phyloP scores from a whole-genome alignment of 164 flowering plant genomes.

The Vitis riparia region DNA sequence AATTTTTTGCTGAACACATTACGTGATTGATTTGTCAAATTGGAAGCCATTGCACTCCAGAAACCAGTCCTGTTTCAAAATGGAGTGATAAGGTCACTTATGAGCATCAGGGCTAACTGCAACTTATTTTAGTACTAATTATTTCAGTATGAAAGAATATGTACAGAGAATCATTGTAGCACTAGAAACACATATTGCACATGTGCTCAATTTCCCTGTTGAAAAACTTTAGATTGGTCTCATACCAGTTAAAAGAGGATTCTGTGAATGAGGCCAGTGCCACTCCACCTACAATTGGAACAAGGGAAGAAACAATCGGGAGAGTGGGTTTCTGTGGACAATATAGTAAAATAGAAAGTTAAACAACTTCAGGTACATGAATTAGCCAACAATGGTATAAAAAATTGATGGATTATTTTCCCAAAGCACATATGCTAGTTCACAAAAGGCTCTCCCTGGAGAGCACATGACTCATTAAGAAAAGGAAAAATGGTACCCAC shows the following conservation, averaged over 20 bases:
- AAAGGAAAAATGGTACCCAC: too few relatives aligned
- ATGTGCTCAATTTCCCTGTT: not conserved
- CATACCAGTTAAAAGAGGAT: conserved; percentile 62
- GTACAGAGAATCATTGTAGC: too few relatives aligned
- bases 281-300: conserved; percentile 65
- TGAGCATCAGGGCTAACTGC: not conserved
- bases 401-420: too few relatives aligned
- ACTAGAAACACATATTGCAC: too few relatives aligned
- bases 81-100: not conserved
- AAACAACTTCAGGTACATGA: not conserved
- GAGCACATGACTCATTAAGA: too few relatives aligned
- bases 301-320: conserved; percentile 53
- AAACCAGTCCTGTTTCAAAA: conserved; percentile 49
- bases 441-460: too few relatives aligned
- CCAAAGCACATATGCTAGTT: too few relatives aligned
- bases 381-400: not conserved
- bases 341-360: conserved; percentile 9
- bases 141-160: too few relatives aligned
- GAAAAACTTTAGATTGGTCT: not conserved
- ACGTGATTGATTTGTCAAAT: conserved; percentile 62
- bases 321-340: conserved; percentile 34
- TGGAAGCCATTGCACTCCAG: conserved; percentile 62
- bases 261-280: conserved; percentile 64
- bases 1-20: conserved; percentile 86
- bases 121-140: too few relatives aligned